Base-by-base conservation (phyloP, 2,329 filamentous ascomycete genomes). In the Cercospora sp. region DNA sequence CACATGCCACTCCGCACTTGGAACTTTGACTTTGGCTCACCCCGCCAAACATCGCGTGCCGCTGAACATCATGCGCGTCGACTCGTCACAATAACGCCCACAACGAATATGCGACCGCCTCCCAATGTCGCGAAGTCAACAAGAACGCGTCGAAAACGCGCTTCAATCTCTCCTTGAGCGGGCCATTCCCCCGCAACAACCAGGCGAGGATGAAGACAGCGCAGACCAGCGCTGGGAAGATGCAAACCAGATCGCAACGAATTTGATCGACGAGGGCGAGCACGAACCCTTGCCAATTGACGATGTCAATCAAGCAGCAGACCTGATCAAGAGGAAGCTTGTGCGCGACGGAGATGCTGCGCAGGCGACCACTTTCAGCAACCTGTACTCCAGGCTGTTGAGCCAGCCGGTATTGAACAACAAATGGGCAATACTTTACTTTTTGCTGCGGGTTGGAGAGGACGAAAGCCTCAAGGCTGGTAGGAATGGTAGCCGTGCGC, bases 371-470 rank as follows among this genome's bases (percentile, higher is more conserved):
- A 87, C 90, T 69, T 97, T 97, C 80, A 91, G 93, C 26, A 96
- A 97, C 76, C 86, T 99, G 30, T 97, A 97, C 80, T 93, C 92
- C 36, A 87, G 93, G 66, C 86, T 99, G 18, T 84, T 97, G 28
- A 91, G 92, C n/a, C 89, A 97, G 72, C 94, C 94, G 0, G 94
- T 98, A 5, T 85, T 99, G 55, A 91, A 92, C 75, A 91, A 97
- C 80, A 99, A 99, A 86, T 98, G 94, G 93, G 93, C 91, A 3
- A 97, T 99, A 72, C 85, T 99, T 20, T 96, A 96, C 78, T 88
- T 99, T 51, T 87, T 99, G 51, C 91, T 95, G 78, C 89, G 92
- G 74, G 86, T 59, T 89, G 92, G 69, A 42, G 91, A 94, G 76
- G 69, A 70, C 26, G 66, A 68, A 33, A 23, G 58, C 6, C 28